Percentiles rank a stretch among this genome's conserved stretches.
These are phyloP conservation scores for Coemansia sp. DNA, from an alignment of 192 early-diverging fungal genomes.

Conservation along the genomic window DNA sequence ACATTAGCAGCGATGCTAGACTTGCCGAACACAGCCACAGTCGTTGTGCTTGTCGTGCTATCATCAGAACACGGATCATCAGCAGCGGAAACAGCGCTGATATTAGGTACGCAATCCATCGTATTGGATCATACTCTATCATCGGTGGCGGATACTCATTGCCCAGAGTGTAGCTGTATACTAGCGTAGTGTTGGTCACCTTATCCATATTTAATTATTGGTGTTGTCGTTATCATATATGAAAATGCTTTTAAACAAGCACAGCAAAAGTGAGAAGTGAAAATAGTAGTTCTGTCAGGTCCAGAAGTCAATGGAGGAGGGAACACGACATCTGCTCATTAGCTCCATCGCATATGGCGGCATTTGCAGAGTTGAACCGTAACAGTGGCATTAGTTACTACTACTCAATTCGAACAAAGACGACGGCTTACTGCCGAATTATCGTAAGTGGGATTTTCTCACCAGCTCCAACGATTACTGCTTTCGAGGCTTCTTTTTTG, in stretches of 20 bases:
- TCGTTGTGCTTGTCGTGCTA: constrained; percentile 15
- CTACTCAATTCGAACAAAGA: no score
- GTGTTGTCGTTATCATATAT: neutral
- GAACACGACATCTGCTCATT: no score
- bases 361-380: no score
- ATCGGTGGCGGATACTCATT: constrained; percentile 52
- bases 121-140: constrained; percentile 42
- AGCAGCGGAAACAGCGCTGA: constrained; percentile 39
- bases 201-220: neutral
- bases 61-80: constrained; percentile 27
- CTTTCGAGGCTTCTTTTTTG: no score
- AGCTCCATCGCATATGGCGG: no score
- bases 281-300: no score
- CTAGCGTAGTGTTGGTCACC: constrained; percentile 30
- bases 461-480: neutral
- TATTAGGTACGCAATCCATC: constrained; percentile 48
- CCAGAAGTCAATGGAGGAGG: no score
- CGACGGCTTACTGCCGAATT: neutral
- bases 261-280: no score
- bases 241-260: neutral
- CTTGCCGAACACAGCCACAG: constrained; percentile 33
- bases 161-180: constrained; percentile 46
- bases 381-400: no score
- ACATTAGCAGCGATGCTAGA: constrained; percentile 32
- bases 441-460: neutral